phyloP scores from a whole-genome alignment of 2,329 filamentous ascomycete species.

The Exophiala aquamarina region DNA sequence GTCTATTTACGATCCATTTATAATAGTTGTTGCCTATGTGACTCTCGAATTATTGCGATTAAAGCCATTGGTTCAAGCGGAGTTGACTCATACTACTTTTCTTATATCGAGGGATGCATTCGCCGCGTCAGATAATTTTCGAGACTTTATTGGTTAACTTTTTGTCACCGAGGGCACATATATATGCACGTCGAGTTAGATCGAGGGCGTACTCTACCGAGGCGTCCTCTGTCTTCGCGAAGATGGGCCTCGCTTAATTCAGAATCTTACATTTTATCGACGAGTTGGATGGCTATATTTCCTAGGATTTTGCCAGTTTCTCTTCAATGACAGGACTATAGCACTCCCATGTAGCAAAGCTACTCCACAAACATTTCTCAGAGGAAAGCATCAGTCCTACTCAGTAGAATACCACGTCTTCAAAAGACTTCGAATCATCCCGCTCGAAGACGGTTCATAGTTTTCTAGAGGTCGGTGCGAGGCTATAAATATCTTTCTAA shows the following conservation, averaged over 20 bases:
- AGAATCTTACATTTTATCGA: constrained; percentile 2
- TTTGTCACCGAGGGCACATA: constrained; percentile 8
- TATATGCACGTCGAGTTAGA: constrained; percentile 3
- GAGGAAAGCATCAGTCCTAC: not conserved
- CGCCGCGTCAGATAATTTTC: constrained; percentile 9
- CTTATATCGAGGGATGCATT: constrained; percentile 2
- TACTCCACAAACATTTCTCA: constrained; percentile 10
- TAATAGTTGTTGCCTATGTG: constrained; percentile 7
- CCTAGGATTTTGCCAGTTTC: constrained; percentile 2
- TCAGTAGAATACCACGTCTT: constrained; percentile 3
- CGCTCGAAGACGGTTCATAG: constrained; percentile 9
- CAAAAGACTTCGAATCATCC: constrained; percentile 10
- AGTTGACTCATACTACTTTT: constrained; percentile 3
- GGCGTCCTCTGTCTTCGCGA: not conserved
- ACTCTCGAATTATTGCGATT: constrained; percentile 5
- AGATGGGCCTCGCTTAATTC: constrained; percentile 4
- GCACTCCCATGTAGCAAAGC: constrained; percentile 10
- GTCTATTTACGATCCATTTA: constrained; percentile 10
- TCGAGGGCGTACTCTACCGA: constrained; percentile 6
- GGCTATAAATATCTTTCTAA: constrained; percentile 2
- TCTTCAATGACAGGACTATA: constrained; percentile 4
- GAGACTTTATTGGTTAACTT: constrained; percentile 4
- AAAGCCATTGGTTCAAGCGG: constrained; percentile 5
- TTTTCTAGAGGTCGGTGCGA: constrained; percentile 4
- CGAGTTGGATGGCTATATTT: constrained; percentile 4